Conservation (phyloP, 2,329 filamentous ascomycete species). For the Aspergillus pseudonomiae region DNA sequence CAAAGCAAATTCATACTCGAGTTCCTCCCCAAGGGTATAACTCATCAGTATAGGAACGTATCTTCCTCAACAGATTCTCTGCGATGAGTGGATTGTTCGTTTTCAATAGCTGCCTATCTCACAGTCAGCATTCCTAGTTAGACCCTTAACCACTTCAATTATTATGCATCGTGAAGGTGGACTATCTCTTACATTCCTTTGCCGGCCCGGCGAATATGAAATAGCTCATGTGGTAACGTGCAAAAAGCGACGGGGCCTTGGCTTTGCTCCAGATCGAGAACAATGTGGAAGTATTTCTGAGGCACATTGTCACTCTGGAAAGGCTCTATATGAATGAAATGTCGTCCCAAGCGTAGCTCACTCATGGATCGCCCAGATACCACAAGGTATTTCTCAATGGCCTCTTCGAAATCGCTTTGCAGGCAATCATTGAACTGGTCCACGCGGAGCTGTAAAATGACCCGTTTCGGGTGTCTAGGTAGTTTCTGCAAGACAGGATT, state of each 20-base stretch:
- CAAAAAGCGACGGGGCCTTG: neutral
- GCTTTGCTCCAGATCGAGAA: neutral
- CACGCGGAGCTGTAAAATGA: neutral
- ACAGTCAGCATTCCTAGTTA: neutral
- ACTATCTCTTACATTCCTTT: conserved; percentile 1
- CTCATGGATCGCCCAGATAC: neutral
- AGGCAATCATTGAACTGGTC: neutral
- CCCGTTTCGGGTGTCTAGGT: neutral
- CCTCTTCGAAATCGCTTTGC: neutral
- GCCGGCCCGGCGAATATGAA: neutral
- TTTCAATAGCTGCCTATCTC: neutral
- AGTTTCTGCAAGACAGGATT: neutral
- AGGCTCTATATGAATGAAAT: conserved; percentile 1
- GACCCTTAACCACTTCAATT: neutral
- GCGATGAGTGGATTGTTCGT: neutral
- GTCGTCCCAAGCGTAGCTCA: neutral
- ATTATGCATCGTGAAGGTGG: neutral
- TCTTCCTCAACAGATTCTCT: neutral
- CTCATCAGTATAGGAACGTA: neutral
- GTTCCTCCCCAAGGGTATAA: conserved; percentile 1
- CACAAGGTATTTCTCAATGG: neutral
- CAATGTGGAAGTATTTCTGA: conserved; percentile 2
- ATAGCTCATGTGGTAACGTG: neutral
- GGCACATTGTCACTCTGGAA: conserved; percentile 1
- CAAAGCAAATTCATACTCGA: neutral